phyloP scores from a whole-genome alignment of 2,329 filamentous ascomycete species.

The Colletotrichum falcatum region DNA sequence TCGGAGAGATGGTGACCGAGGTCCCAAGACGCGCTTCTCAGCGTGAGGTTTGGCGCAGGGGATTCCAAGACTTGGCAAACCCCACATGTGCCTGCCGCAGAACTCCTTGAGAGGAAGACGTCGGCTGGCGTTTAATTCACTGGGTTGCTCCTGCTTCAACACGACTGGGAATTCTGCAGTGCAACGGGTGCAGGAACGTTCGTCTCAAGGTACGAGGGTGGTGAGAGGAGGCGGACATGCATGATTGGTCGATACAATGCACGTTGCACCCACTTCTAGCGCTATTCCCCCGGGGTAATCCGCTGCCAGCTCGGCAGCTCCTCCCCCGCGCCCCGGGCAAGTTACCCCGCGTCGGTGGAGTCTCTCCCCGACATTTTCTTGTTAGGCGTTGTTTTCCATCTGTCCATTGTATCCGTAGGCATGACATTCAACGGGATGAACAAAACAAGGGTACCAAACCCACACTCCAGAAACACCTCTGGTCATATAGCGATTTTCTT shows the following conservation, averaged over 20 bases:
- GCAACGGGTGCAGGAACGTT: not conserved
- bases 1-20: slow-evolving; percentile 34
- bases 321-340: slow-evolving; percentile 37
- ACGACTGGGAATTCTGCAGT: no score
- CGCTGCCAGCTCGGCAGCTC: slow-evolving; percentile 32
- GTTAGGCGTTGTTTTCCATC: no score
- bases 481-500: no score
- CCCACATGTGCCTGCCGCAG: not conserved
- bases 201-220: not conserved
- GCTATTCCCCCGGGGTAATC: slow-evolving; percentile 4
- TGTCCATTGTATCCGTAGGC: no score
- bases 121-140: not conserved
- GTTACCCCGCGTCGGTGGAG: slow-evolving; percentile 39
- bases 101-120: not conserved
- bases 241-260: not conserved
- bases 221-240: not conserved
- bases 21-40: slow-evolving; percentile 30
- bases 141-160: not conserved
- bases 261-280: not conserved
- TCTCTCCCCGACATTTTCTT: not conserved
- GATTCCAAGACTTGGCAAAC: not conserved
- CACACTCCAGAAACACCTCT: no score
- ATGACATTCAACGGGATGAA: no score
- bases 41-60: not conserved
- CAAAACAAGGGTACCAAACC: no score